A percentile compares a stretch with the other conserved stretches of the same genome.
These are phyloP conservation scores for Miamiensis avidus DNA, from an alignment of 169 alveolate genomes.

Conservation along the genomic window DNA sequence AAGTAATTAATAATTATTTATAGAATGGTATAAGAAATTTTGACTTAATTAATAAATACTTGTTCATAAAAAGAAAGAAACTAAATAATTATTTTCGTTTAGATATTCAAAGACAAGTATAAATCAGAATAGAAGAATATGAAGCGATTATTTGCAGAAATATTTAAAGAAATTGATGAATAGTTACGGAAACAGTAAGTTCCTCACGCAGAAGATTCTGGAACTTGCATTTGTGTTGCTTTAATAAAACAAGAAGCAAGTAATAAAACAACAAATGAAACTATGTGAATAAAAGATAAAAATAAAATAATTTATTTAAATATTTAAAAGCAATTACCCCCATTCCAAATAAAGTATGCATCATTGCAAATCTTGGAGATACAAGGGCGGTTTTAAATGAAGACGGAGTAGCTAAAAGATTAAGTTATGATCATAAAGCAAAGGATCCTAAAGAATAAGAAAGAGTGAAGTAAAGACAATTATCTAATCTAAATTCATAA, in stretches of 20 bases:
- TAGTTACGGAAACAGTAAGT: conserved; percentile 18
- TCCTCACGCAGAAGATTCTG: conserved; percentile 43
- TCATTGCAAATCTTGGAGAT: conserved; percentile 84
- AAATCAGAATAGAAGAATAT: background rate
- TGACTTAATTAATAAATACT: too few species aligned
- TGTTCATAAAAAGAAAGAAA: too few species aligned
- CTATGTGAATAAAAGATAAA: too few species aligned
- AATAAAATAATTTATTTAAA: too few species aligned
- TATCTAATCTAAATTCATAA: background rate
- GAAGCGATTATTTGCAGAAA: conserved; percentile 31
- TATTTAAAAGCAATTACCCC: background rate
- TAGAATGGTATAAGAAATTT: too few species aligned
- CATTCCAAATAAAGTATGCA: conserved; percentile 1
- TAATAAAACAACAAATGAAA: background rate
- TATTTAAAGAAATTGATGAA: conserved; percentile 43
- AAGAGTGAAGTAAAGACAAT: conserved; percentile 43
- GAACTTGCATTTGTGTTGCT: conserved; percentile 37
- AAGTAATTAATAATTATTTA: conserved; percentile 21
- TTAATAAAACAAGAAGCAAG: conserved; percentile 28
- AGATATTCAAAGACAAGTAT: conserved; percentile 40
- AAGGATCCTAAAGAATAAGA: conserved; percentile 63
- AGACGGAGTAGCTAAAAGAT: conserved; percentile 70
- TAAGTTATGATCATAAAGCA: conserved; percentile 78
- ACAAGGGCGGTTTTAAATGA: conserved; percentile 78
- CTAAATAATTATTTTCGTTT: background rate